Percentiles rank a stretch among this genome's conserved stretches.
These are phyloP conservation scores for Emmonsiellopsis sp. DNA, from an alignment of 2,329 filamentous ascomycete genomes.

Conservation along the genomic window DNA sequence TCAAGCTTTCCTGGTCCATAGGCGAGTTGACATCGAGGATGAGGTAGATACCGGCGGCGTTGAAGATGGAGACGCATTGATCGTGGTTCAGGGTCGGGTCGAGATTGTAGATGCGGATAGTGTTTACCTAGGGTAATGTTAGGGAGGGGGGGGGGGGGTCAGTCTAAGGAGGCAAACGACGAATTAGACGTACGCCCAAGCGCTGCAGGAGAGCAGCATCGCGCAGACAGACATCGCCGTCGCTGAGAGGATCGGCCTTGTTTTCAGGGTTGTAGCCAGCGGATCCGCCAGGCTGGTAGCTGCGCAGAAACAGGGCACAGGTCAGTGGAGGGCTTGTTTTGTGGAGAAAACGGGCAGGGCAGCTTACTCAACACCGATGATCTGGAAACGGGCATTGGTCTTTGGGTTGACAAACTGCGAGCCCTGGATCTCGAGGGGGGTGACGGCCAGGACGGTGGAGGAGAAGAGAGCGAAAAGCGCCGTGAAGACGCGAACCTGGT, in stretches of 20 bases:
- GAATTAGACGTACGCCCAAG: conserved; percentile 40
- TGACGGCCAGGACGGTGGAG: conserved; percentile 41
- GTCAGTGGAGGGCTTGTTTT: background rate
- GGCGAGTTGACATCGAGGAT: conserved; percentile 58
- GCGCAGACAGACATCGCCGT: conserved; percentile 49
- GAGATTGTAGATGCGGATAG: conserved; percentile 57
- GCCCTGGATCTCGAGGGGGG: conserved; percentile 47
- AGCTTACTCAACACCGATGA: conserved; percentile 50
- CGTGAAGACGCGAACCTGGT: conserved; percentile 20
- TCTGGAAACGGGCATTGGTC: conserved; percentile 50
- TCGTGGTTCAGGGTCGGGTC: conserved; percentile 51
- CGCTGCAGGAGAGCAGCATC: conserved; percentile 56
- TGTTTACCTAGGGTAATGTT: conserved; percentile 40
- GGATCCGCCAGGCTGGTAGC: conserved; percentile 54
- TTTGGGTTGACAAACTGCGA: conserved; percentile 53
- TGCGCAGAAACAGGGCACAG: conserved; percentile 15
- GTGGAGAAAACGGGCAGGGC: background rate
- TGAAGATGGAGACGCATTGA: conserved; percentile 55
- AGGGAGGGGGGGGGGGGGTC: background rate
- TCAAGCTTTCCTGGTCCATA: conserved; percentile 44
- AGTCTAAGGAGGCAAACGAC: background rate
- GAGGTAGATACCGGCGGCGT: conserved; percentile 57
- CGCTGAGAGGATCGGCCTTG: conserved; percentile 46
- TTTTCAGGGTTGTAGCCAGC: conserved; percentile 44
- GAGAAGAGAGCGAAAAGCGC: conserved; percentile 34